These are phyloP conservation scores for Schizochytrium sp. DNA, from an alignment of 108 stramenopile genomes.

Conservation along the genomic window DNA sequence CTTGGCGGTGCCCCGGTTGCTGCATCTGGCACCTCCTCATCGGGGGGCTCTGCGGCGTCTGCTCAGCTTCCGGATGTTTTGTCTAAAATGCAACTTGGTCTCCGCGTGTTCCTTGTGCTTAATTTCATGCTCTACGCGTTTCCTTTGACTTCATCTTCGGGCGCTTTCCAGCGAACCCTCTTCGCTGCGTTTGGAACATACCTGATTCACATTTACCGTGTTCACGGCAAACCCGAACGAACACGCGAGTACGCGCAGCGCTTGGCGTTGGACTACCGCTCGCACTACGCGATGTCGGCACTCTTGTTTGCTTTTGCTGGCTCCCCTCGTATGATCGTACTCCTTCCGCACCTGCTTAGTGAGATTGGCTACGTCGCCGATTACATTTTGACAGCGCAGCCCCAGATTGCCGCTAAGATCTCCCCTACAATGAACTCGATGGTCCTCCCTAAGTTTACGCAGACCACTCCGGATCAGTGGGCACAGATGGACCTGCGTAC, in stretches of 20 bases:
- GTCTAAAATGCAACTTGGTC: conserved; percentile 28
- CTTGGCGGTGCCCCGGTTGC: conserved; percentile 42
- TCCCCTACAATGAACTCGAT: background rate
- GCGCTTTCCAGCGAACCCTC: conserved; percentile 19
- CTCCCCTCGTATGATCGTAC: background rate
- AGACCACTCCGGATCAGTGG: conserved; percentile 42
- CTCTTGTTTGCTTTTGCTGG: background rate
- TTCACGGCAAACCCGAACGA: background rate
- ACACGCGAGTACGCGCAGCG: background rate
- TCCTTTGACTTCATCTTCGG: background rate
- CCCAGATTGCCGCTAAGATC: background rate
- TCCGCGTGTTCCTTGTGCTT: conserved; percentile 33
- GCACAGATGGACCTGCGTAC: background rate
- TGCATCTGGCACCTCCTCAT: background rate
- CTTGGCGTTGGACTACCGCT: conserved; percentile 9
- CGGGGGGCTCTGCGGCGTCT: background rate
- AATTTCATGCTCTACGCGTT: conserved; percentile 36
- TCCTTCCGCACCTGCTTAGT: conserved; percentile 11
- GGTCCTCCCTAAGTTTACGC: conserved; percentile 17
- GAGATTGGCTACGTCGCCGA: conserved; percentile 50
- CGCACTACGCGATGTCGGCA: conserved; percentile 48
- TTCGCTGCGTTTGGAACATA: conserved; percentile 10
- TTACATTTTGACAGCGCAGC: background rate
- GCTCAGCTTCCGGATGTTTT: background rate
- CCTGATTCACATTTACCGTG: conserved; percentile 24